These are phyloP conservation scores for Tylopilus sp. DNA, from an alignment of 768 basidiomycete species.

Conservation along the genomic window DNA sequence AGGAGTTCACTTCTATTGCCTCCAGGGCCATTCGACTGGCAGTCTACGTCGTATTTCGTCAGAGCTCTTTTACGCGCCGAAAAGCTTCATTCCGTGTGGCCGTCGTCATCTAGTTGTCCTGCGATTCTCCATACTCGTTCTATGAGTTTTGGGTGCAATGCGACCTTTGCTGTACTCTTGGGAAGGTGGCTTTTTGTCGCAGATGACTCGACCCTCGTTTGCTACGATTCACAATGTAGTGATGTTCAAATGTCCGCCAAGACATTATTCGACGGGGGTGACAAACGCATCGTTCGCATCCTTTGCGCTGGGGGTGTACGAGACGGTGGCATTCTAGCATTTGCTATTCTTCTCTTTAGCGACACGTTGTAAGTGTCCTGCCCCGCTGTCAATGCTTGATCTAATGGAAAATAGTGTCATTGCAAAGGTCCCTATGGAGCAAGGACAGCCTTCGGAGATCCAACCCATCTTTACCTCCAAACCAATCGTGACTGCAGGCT, in stretches of 20 bases:
- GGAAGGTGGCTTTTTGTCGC: conserved; percentile 11
- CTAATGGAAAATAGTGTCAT: no score
- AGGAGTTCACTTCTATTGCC: neutral
- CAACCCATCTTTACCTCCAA: no score
- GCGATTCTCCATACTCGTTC: neutral
- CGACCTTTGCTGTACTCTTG: conserved; percentile 2
- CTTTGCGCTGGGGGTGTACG: no score
- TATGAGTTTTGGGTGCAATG: neutral
- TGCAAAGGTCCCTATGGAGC: no score
- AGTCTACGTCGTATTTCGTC: conserved; percentile 7
- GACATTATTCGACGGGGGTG: no score
- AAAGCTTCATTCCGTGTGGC: conserved; percentile 4
- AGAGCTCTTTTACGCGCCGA: conserved; percentile 3
- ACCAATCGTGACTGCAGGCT: no score
- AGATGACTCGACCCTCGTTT: conserved; percentile 3
- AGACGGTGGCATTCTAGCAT: no score
- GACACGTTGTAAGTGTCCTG: no score
- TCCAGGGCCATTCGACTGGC: conserved; percentile 12
- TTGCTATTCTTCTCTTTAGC: no score
- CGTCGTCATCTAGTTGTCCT: neutral
- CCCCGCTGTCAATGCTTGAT: no score
- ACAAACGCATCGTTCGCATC: no score
- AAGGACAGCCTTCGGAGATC: no score
- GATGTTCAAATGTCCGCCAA: neutral
- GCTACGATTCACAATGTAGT: conserved; percentile 8